Conservation (phyloP, 495 filamentous ascomycete species). For the Amphirosellinia nigrospora region DNA sequence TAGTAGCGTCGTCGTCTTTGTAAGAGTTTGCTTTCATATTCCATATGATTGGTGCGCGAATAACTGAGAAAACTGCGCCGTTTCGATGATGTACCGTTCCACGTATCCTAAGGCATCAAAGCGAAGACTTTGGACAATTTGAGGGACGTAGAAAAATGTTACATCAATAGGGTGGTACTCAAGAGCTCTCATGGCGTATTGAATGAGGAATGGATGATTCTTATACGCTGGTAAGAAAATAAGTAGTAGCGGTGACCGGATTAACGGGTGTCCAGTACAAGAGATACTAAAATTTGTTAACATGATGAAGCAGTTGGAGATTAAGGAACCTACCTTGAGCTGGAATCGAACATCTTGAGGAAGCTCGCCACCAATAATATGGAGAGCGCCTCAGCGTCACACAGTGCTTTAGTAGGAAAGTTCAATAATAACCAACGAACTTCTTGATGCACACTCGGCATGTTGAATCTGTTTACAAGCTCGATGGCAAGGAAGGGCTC, state of each 20-base stretch:
- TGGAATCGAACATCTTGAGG: conserved; percentile 82
- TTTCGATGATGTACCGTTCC: conserved; percentile 94
- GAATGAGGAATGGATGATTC: conserved; percentile 93
- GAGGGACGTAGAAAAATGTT: conserved; percentile 98
- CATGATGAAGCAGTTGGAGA: background rate
- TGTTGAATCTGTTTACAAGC: conserved; percentile 78
- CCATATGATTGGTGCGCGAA: conserved; percentile 99
- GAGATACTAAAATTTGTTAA: conserved; percentile 71
- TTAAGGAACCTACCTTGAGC: conserved; percentile 69
- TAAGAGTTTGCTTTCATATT: conserved; percentile 99
- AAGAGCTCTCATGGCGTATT: conserved; percentile 95
- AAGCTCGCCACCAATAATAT: conserved; percentile 74
- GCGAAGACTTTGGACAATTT: conserved; percentile 95
- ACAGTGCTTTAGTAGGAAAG: conserved; percentile 79
- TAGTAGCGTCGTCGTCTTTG: conserved; percentile 91
- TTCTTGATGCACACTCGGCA: conserved; percentile 70
- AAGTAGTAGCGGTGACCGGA: conserved; percentile 88
- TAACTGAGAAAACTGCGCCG: conserved; percentile 90
- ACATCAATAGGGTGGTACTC: conserved; percentile 94
- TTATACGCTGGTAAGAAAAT: conserved; percentile 92
- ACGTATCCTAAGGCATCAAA: conserved; percentile 95
- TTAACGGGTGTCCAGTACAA: conserved; percentile 95
- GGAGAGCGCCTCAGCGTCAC: conserved; percentile 79
- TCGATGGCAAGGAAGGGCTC: conserved; percentile 84
- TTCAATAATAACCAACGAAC: conserved; percentile 79